Conservation (phyloP, 2,329 filamentous ascomycete genomes). For the Didymella arachidicola region DNA sequence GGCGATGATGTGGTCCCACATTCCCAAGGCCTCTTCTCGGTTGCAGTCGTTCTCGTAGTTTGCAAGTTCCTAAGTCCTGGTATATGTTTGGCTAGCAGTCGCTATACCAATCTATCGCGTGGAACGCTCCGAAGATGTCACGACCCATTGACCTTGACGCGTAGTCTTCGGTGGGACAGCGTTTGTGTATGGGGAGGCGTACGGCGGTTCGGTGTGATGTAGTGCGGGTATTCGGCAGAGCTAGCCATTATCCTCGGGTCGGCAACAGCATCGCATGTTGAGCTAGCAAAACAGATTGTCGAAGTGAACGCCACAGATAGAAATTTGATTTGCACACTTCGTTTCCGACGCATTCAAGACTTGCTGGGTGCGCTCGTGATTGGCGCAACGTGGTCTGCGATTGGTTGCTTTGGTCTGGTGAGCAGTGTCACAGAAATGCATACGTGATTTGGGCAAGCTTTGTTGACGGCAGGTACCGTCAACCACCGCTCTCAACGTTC, state of each 20-base stretch:
- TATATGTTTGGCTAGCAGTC: neutral
- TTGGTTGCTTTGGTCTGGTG: neutral
- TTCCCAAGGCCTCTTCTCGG: too few species aligned
- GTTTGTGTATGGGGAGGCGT: neutral
- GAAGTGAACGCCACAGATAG: neutral
- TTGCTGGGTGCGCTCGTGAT: neutral
- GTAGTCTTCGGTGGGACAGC: neutral
- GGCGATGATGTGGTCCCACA: too few species aligned
- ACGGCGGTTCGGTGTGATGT: neutral
- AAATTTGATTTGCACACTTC: neutral
- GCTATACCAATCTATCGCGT: neutral
- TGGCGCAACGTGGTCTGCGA: neutral
- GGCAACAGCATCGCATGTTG: neutral
- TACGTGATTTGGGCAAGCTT: neutral
- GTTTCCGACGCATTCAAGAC: neutral
- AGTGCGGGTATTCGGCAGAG: neutral
- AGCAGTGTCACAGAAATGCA: neutral
- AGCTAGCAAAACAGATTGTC: neutral
- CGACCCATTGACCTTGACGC: neutral
- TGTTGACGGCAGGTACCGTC: neutral
- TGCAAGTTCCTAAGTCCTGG: neutral
- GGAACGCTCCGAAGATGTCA: neutral
- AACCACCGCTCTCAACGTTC: conserved; percentile 1
- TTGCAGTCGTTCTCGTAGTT: too few species aligned
- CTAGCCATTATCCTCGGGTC: neutral